Evolutionary conservation across 2,329 filamentous ascomycete genomes (phyloP).

Genomic region (Botrytis cinerea): DNA sequence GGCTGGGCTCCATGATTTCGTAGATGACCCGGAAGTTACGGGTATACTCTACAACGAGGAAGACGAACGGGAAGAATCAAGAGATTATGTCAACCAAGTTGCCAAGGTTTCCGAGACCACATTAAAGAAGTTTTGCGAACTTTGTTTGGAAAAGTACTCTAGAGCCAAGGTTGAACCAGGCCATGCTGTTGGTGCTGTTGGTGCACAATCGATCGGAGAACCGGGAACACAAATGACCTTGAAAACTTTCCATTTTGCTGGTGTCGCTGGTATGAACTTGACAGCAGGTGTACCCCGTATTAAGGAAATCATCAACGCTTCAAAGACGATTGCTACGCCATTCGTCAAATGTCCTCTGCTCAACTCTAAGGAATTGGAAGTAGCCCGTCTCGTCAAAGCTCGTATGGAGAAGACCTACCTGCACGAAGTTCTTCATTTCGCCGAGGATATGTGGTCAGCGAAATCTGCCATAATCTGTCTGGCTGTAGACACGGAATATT

Average conservation of each 20-base stretch:
- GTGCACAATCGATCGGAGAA: conserved; percentile 96
- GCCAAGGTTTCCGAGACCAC: conserved; percentile 80
- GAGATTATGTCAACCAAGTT: conserved; percentile 48
- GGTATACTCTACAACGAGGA: conserved; percentile 38
- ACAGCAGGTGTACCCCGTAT: conserved; percentile 99
- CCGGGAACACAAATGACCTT: conserved; percentile 99
- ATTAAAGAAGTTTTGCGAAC: conserved; percentile 71
- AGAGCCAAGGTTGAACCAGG: conserved; percentile 91
- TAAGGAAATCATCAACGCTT: conserved; percentile 99
- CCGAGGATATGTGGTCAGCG: conserved; percentile 87
- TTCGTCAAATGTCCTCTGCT: conserved; percentile 86
- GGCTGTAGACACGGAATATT: conserved; percentile 75
- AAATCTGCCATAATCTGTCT: conserved; percentile 76
- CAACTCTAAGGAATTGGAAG: conserved; percentile 72
- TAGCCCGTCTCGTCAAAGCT: conserved; percentile 87
- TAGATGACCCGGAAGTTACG: conserved; percentile 42
- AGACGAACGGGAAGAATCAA: conserved; percentile 34
- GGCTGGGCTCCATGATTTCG: conserved; percentile 52
- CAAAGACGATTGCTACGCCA: conserved; percentile 88
- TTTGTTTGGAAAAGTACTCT: conserved; percentile 88
- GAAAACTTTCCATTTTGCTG: conserved; percentile 99
- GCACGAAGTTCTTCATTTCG: conserved; percentile 74
- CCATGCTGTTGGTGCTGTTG: conserved; percentile 92
- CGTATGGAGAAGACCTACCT: conserved; percentile 95
- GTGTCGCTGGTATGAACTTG: conserved; percentile 99